Base-by-base conservation (phyloP, 306 rosid genomes). In the Vigna angularis region DNA sequence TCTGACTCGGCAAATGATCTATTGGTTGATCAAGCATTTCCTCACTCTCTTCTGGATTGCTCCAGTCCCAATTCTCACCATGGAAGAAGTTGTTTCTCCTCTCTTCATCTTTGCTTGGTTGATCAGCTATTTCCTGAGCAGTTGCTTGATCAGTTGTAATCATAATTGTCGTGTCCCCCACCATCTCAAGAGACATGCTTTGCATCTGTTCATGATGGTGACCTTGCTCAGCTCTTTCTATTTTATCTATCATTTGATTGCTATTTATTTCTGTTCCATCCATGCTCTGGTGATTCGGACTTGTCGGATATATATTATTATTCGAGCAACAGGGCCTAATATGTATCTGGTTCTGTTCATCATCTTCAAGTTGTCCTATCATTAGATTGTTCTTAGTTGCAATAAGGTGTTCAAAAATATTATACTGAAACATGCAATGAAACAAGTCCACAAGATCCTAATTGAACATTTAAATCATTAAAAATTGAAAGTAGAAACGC, bases 161-260 rank as follows among this genome's bases (percentile, higher is more conserved):
- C 76, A 52, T 12, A 36, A 1, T 42, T 59, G 58, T 24, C 13
- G 64, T 36, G 53, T 62, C 65, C 20, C 40, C 34, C 38, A 51
- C 80, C 16, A 72, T 85, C 40, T 83, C 86, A 66, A 1, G 47
- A 18, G 74, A 12, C 38, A 83, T 47, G 18, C 75, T 81, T 76
- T 76, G 59, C 52, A 32, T 34, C 56, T 78, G 70, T 63, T 63
- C 82, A 56, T 74, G 68, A 38, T 48, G 67, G 18, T 59, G 49
- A 40, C 63, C 64, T 30, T 24, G 72, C 47, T 16, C 67, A 24
- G 62, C 59, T 34, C n/a, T 57, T 48, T 82, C 73, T 62, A 36
- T 80, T 75, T 62, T 36, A 15, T 63, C 78, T 26, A 17, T 70
- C 47, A 75, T 53, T 66, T 82, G 73, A 49, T 53, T 48, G 32